Conservation (phyloP, 192 early-diverging fungal species). For the Umbelopsis vinacea region DNA sequence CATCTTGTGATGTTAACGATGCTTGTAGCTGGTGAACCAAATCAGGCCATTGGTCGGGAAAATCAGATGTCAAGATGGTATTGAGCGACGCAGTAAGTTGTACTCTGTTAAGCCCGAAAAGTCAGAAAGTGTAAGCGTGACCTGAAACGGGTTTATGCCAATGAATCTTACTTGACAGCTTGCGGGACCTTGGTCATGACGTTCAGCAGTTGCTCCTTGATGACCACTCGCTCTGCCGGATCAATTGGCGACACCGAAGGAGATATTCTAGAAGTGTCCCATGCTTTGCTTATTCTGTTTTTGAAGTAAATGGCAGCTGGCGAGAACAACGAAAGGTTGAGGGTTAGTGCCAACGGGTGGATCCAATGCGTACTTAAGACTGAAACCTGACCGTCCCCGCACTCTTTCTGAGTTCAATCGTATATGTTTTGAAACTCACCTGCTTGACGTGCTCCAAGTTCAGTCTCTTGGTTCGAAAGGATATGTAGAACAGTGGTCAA, state of each 20-base stretch:
- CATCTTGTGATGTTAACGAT: constrained; percentile 66
- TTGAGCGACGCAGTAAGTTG: constrained; percentile 83
- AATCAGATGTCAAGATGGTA: constrained; percentile 77
- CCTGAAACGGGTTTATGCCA: not conserved
- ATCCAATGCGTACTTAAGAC: too few species aligned
- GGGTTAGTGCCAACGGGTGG: too few species aligned
- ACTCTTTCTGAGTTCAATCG: not conserved
- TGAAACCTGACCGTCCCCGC: not conserved
- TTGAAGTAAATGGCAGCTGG: constrained; percentile 89
- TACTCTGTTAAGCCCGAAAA: constrained; percentile 43
- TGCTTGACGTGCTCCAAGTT: constrained; percentile 61
- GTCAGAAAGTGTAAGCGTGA: not conserved
- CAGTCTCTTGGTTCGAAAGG: constrained; percentile 51
- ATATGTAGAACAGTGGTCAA: constrained; percentile 55
- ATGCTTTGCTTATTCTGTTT: constrained; percentile 74
- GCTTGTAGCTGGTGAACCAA: constrained; percentile 69
- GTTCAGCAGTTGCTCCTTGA: constrained; percentile 72
- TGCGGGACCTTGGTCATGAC: constrained; percentile 67
- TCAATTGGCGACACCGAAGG: constrained; percentile 42
- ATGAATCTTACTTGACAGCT: constrained; percentile 62
- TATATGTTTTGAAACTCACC: constrained; percentile 38
- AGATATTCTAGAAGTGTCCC: constrained; percentile 51
- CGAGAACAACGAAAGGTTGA: not conserved
- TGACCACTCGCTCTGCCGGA: constrained; percentile 66
- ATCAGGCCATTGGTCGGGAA: constrained; percentile 80